phyloP scores from a whole-genome alignment of 148 eudicot species.

The Rhododendron simsii region DNA sequence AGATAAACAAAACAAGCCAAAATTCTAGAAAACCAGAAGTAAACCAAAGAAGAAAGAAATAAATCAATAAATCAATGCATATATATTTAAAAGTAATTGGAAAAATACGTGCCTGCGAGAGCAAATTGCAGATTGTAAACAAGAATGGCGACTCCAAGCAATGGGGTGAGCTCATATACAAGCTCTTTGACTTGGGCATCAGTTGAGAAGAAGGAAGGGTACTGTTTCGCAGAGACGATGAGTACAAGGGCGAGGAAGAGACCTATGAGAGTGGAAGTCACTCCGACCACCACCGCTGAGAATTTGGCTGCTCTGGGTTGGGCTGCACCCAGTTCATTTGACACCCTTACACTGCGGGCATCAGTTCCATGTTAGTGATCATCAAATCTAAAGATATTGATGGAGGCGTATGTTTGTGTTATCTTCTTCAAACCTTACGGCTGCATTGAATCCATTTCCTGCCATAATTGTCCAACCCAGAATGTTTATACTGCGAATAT shows the following conservation, averaged over 20 bases:
- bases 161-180: neutral
- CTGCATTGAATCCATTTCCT: conserved; percentile 30
- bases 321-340: conserved; percentile 21
- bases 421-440: conserved; percentile 25
- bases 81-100: too few species aligned
- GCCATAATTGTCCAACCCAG: conserved; percentile 28
- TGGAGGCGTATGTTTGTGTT: neutral
- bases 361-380: too few species aligned
- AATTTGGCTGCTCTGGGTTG: neutral
- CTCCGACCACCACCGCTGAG: neutral
- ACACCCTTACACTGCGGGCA: conserved; percentile 23
- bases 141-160: neutral
- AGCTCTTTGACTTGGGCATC: neutral
- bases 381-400: neutral
- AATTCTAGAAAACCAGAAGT: neutral
- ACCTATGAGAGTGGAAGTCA: neutral
- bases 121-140: neutral
- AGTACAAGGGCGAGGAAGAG: neutral
- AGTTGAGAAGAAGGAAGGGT: neutral
- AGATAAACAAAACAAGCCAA: too few species aligned
- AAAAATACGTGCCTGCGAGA: neutral
- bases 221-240: neutral
- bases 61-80: too few species aligned
- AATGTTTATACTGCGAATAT: conserved; percentile 24
- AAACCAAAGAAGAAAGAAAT: neutral